Percentiles rank a stretch among this genome's conserved stretches.
Evolutionary conservation across 164 flowering plant genomes (phyloP).

Genomic region (Buxus sempervirens): DNA sequence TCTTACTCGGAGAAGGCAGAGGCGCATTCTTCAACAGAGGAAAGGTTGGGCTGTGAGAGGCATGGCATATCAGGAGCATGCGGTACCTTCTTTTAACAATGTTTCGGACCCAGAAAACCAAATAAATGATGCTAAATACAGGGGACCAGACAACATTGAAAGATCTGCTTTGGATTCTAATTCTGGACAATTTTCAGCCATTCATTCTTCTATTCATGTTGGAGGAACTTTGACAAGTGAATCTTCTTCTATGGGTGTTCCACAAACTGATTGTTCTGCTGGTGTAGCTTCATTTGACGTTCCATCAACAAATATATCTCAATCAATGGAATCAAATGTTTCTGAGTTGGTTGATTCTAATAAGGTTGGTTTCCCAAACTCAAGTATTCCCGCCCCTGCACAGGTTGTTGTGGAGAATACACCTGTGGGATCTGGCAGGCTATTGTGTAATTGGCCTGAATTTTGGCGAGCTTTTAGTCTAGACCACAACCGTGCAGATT

Average conservation of each 20-base stretch:
- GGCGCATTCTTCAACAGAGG: conserved; percentile 85
- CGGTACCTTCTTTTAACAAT: conserved; percentile 36
- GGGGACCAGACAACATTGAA: conserved; percentile 38
- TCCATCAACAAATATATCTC: conserved; percentile 20
- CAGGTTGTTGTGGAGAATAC: conserved; percentile 94
- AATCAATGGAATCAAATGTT: conserved; percentile 39
- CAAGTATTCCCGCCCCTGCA: conserved; percentile 86
- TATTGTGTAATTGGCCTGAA: conserved; percentile 92
- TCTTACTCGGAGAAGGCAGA: conserved; percentile 63
- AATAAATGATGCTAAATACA: conserved; percentile 23
- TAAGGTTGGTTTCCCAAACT: conserved; percentile 28
- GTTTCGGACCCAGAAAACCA: conserved; percentile 38
- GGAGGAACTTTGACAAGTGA: conserved; percentile 42
- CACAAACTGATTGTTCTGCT: conserved; percentile 35
- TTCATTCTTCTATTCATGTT: conserved; percentile 32
- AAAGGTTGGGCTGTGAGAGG: conserved; percentile 56
- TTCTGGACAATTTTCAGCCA: conserved; percentile 37
- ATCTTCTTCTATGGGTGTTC: conserved; percentile 29
- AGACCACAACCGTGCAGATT: conserved; percentile 98
- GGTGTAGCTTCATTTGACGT: conserved; percentile 31
- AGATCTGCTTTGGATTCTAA: conserved; percentile 30
- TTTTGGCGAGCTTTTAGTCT: conserved; percentile 97
- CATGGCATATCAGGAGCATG: conserved; percentile 43
- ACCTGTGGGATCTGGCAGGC: conserved; percentile 91
- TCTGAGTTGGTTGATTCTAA: conserved; percentile 35